These are phyloP conservation scores for Drechmeria coniospora DNA, from an alignment of 2,329 filamentous ascomycete species.

Conservation along the genomic window DNA sequence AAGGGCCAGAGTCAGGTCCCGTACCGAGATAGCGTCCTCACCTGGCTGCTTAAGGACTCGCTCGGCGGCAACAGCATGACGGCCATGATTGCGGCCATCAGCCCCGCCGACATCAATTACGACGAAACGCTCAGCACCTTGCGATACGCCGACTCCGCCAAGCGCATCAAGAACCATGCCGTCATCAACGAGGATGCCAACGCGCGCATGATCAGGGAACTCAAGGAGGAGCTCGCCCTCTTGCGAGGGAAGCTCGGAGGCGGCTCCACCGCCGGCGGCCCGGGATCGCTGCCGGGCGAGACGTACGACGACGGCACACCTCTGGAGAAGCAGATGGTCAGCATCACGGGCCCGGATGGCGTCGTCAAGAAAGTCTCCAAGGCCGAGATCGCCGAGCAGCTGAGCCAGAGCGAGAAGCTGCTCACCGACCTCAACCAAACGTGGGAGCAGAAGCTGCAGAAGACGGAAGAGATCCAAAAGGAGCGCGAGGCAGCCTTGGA, in stretches of 20 bases:
- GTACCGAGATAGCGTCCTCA: conserved; percentile 91
- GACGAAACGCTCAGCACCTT: conserved; percentile 94
- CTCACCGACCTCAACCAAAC: conserved; percentile 94
- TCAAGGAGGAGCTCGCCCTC: conserved; percentile 85
- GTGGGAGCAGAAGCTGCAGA: conserved; percentile 91
- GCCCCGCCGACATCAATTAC: conserved; percentile 96
- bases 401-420: conserved; percentile 91
- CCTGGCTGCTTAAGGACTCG: conserved; percentile 94
- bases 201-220: conserved; percentile 92
- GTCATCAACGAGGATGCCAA: conserved; percentile 99
- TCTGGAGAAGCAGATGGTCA: conserved; percentile 89
- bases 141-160: conserved; percentile 91
- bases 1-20: conserved; percentile 65
- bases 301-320: conserved; percentile 88
- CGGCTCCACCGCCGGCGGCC: conserved; percentile 28
- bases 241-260: conserved; percentile 73
- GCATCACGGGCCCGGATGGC: conserved; percentile 76
- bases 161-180: conserved; percentile 99
- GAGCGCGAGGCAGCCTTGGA: conserved; percentile 89
- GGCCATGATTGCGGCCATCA: conserved; percentile 98
- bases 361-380: conserved; percentile 91
- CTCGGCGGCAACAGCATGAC: conserved; percentile 98
- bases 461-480: conserved; percentile 95
- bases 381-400: conserved; percentile 91
- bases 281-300: conserved; percentile 49